phyloP scores from a whole-genome alignment of 1,284 basidiomycete species.

The Cystobasidiaceae sp. region DNA sequence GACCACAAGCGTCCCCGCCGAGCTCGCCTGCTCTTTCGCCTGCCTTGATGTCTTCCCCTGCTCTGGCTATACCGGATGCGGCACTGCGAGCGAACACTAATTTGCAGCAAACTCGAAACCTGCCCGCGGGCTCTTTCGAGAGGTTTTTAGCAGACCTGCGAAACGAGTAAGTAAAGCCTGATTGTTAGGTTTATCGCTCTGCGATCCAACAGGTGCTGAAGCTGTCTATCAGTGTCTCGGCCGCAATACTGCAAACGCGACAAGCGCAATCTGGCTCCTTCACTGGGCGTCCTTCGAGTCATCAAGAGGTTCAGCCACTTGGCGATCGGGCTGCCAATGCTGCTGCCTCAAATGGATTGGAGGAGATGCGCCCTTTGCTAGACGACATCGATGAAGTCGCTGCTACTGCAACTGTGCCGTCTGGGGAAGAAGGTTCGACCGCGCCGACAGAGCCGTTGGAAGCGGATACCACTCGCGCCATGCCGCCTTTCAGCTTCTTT shows the following conservation, averaged over 20 bases:
- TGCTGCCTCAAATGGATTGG: not conserved
- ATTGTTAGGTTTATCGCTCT: not conserved
- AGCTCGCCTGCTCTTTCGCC: conserved; percentile 53
- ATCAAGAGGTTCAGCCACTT: too few species aligned
- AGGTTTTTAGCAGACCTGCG: conserved; percentile 21
- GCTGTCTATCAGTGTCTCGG: not conserved
- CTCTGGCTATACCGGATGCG: not conserved
- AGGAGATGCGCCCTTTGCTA: not conserved
- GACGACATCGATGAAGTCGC: conserved; percentile 2
- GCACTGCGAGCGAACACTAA: not conserved
- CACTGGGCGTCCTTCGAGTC: too few species aligned
- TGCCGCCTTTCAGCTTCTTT: conserved; percentile 26
- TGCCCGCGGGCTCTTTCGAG: conserved; percentile 8
- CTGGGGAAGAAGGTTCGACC: not conserved
- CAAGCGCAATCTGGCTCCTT: too few species aligned
- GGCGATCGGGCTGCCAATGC: not conserved
- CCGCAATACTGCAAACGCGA: conserved; percentile 5
- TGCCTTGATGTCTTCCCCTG: conserved; percentile 73
- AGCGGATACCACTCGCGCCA: not conserved
- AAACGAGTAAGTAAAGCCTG: conserved; percentile 4
- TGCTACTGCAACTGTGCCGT: not conserved
- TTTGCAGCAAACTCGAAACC: not conserved
- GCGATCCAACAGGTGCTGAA: not conserved
- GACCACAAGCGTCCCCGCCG: too few species aligned
- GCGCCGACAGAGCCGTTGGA: not conserved